Evolutionary conservation across 345 rosid genomes (phyloP).

Genomic region (Camelina hispida): DNA sequence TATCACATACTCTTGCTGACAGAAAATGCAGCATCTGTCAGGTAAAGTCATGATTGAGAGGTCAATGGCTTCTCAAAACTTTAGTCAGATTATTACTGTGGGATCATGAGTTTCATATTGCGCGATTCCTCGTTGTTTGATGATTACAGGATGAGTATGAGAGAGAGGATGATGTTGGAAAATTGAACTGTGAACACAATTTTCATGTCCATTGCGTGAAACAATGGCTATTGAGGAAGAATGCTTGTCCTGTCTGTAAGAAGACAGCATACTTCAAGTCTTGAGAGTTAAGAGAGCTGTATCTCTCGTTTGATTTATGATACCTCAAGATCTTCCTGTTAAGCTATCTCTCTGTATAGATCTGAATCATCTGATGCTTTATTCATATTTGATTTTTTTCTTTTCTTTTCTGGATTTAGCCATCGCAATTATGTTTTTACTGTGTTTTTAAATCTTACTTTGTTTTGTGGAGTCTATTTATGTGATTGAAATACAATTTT

Average conservation of each 20-base stretch:
- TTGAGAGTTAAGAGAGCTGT: conserved; percentile 43
- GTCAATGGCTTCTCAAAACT: not conserved
- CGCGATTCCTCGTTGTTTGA: conserved; percentile 1
- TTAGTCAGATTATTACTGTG: not conserved
- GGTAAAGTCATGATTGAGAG: conserved; percentile 48
- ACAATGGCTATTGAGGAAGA: conserved; percentile 85
- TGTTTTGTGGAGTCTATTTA: conserved; percentile 1
- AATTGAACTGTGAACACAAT: conserved; percentile 74
- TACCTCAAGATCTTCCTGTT: conserved; percentile 22
- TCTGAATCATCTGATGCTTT: conserved; percentile 7
- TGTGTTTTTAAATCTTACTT: not conserved
- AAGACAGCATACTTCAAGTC: conserved; percentile 55
- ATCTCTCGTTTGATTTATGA: conserved; percentile 25
- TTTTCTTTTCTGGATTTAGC: conserved; percentile 9
- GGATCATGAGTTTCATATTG: not conserved
- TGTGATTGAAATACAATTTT: conserved; percentile 20
- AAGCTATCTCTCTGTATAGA: conserved; percentile 17
- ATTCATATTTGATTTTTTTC: not conserved
- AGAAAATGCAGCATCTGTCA: conserved; percentile 90
- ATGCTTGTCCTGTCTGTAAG: conserved; percentile 87
- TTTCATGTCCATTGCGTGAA: conserved; percentile 82
- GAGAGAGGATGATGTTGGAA: conserved; percentile 68
- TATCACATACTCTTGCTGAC: conserved; percentile 53
- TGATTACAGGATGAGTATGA: conserved; percentile 77
- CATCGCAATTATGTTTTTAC: not conserved